Conservation (phyloP, 1,139 yeast genomes). For the Suhomyces guaymorum region DNA sequence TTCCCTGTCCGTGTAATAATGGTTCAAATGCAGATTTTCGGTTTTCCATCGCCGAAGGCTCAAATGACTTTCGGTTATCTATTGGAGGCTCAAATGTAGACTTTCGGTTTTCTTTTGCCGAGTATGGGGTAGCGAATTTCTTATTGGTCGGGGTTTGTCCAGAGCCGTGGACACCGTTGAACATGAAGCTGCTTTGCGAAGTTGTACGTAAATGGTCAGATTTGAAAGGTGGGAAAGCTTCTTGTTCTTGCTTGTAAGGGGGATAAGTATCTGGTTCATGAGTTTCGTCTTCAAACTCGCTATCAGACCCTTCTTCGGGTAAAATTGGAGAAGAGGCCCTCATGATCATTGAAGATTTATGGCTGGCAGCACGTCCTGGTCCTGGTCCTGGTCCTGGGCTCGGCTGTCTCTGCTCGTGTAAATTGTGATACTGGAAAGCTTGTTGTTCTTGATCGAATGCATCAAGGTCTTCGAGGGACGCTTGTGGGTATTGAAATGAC, state of each 20-base stretch:
- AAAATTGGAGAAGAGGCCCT: slow-evolving; percentile 1
- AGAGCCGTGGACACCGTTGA: slow-evolving; percentile 1
- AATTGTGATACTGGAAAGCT: too few species aligned
- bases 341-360: slow-evolving; percentile 3
- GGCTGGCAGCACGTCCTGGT: not conserved
- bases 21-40: not conserved
- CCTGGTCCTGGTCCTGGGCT: not conserved
- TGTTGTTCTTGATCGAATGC: not conserved
- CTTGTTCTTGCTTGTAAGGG: too few species aligned
- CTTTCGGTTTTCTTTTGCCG: not conserved
- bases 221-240: too few species aligned
- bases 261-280: slow-evolving; percentile 2
- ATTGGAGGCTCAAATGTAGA: not conserved
- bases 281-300: slow-evolving; percentile 13
- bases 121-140: not conserved
- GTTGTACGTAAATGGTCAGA: not conserved
- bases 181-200: not conserved
- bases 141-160: slow-evolving; percentile 7
- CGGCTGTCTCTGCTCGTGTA: too few species aligned
- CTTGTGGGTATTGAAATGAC: not conserved
- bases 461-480: slow-evolving; percentile 3
- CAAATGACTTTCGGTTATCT: too few species aligned
- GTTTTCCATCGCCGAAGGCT: not conserved
- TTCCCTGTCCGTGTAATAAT: slow-evolving; percentile 1
- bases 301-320: slow-evolving; percentile 8